phyloP scores from a whole-genome alignment of 257 asterid species.

The Solanum appendiculatum region DNA sequence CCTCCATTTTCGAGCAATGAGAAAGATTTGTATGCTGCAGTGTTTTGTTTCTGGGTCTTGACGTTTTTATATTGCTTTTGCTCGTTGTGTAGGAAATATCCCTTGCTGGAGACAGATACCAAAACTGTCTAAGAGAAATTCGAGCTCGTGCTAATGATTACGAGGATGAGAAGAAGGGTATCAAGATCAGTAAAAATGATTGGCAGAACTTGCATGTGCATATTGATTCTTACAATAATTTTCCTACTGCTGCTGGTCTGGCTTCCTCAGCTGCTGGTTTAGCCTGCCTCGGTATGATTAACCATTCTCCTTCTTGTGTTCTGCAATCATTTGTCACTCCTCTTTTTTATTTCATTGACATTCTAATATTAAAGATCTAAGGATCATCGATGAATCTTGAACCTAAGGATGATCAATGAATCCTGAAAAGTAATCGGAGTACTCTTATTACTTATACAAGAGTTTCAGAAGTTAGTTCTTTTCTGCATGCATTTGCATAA shows the following conservation, averaged over 20 bases:
- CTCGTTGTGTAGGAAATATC: constrained; percentile 76
- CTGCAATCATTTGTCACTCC: neutral
- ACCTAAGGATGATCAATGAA: neutral
- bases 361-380: neutral
- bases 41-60: neutral
- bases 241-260: constrained; percentile 99
- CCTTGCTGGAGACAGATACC: constrained; percentile 85
- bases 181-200: constrained; percentile 69
- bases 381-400: neutral
- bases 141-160: constrained; percentile 81
- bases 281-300: constrained; percentile 82
- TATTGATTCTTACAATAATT: constrained; percentile 86
- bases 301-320: neutral
- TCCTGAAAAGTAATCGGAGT: neutral
- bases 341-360: neutral
- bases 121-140: constrained; percentile 84
- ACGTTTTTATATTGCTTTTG: neutral
- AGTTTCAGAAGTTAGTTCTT: neutral
- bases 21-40: neutral
- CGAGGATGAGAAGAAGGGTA: constrained; percentile 84
- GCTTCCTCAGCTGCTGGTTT: constrained; percentile 99
- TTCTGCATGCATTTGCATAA: neutral
- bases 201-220: constrained; percentile 88
- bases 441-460: neutral
- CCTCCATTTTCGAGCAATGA: neutral